phyloP scores from a whole-genome alignment of 345 rosid genomes.

The Turritis glabra region DNA sequence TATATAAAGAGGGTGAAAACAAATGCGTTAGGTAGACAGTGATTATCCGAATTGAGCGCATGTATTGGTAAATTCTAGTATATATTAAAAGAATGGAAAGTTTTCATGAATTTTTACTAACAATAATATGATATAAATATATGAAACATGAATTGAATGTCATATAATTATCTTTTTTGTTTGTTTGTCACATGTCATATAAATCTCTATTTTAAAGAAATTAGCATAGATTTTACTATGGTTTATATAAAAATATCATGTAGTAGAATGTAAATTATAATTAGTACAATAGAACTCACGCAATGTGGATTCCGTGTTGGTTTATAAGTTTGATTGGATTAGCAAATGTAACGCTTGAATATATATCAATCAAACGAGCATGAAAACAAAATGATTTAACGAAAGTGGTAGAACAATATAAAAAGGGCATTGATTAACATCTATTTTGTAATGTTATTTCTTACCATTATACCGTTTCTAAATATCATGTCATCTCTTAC shows the following conservation, averaged over 20 bases:
- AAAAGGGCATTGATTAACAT: not conserved
- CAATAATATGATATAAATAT: not conserved
- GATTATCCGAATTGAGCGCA: conserved; percentile 23
- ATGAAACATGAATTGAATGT: not conserved
- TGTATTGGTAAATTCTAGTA: conserved; percentile 1
- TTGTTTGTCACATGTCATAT: not conserved
- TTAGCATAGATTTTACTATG: not conserved
- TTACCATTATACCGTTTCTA: no score
- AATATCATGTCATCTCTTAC: not conserved
- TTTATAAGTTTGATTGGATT: not conserved
- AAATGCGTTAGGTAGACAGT: conserved; percentile 28
- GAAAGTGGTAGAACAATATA: not conserved
- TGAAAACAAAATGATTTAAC: not conserved
- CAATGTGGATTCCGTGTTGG: not conserved
- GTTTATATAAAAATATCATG: no score
- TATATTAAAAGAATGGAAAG: not conserved
- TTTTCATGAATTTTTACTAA: not conserved
- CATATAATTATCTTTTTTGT: not conserved
- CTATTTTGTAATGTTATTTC: no score
- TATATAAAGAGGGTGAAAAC: conserved; percentile 36
- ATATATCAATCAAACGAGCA: not conserved
- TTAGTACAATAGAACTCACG: not conserved
- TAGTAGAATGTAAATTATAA: not conserved
- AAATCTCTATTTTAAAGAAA: not conserved
- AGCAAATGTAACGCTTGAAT: not conserved